A percentile compares a stretch with the other conserved stretches of the same genome.
These are phyloP conservation scores for Acidiella bohemica DNA, from an alignment of 495 filamentous ascomycete genomes.

Conservation along the genomic window DNA sequence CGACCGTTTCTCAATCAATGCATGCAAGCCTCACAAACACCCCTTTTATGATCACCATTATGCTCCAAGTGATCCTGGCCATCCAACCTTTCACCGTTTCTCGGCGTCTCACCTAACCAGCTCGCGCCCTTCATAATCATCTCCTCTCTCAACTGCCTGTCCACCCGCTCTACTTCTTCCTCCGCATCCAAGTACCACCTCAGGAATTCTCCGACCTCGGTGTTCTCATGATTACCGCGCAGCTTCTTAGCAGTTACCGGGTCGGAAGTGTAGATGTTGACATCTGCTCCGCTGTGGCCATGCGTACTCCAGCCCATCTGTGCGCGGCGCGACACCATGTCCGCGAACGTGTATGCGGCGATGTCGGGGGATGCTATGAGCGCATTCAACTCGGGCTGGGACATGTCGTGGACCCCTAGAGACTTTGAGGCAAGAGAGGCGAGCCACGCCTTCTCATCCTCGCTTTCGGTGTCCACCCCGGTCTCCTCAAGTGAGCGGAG, in stretches of 20 bases:
- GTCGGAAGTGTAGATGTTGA: constrained; percentile 72
- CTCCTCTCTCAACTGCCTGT: constrained; percentile 49
- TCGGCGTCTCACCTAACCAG: constrained; percentile 29
- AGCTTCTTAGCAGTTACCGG: constrained; percentile 38
- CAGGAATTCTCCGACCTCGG: constrained; percentile 73
- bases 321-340: constrained; percentile 73
- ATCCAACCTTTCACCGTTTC: constrained; percentile 26
- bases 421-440: constrained; percentile 46
- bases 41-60: constrained; percentile 29
- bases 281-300: constrained; percentile 79
- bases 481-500: constrained; percentile 22
- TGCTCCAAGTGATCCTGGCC: constrained; percentile 28
- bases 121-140: constrained; percentile 11
- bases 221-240: constrained; percentile 86
- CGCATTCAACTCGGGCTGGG: constrained; percentile 52
- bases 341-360: constrained; percentile 52
- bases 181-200: constrained; percentile 58
- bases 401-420: constrained; percentile 64
- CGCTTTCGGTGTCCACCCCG: constrained; percentile 8
- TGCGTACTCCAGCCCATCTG: constrained; percentile 89
- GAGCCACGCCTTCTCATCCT: constrained; percentile 44
- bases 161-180: constrained; percentile 57
- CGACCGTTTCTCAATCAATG: too few relatives aligned
- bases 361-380: constrained; percentile 43
- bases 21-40: constrained; percentile 17